Percentiles rank a stretch among this genome's conserved stretches.
Conservation (phyloP, 2,329 filamentous ascomycete species). For the Calonectria crousiana region DNA sequence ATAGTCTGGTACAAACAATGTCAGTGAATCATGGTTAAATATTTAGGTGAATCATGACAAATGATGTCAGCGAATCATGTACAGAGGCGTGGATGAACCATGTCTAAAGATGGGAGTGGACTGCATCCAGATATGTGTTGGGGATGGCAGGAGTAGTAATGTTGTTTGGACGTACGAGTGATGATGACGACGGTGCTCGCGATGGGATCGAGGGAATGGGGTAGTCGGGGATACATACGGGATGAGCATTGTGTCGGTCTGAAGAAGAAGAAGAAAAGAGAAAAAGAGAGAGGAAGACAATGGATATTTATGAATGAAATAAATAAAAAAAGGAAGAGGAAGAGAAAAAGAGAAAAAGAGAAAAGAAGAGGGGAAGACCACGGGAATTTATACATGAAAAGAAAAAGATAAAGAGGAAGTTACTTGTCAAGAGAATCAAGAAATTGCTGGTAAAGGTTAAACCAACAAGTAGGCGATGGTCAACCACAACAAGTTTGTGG, state of each 20-base stretch:
- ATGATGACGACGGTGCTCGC: too few species aligned
- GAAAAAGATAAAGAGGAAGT: not conserved
- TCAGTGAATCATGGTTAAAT: not conserved
- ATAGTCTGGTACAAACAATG: not conserved
- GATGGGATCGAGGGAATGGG: not conserved
- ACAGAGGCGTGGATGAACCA: too few species aligned
- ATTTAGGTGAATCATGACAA: too few species aligned
- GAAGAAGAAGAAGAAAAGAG: not conserved
- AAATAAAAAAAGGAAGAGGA: not conserved
- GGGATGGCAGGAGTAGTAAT: too few species aligned
- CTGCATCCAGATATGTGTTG: too few species aligned
- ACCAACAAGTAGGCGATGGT: not conserved
- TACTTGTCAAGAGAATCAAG: not conserved
- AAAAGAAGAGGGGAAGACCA: not conserved
- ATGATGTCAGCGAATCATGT: too few species aligned
- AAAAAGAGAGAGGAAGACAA: not conserved
- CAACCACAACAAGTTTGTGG: too few species aligned
- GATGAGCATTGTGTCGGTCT: not conserved
- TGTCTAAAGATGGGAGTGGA: too few species aligned
- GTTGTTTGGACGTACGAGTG: too few species aligned
- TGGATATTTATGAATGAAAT: too few species aligned
- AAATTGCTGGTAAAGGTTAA: not conserved
- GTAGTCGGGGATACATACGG: not conserved
- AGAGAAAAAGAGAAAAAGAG: not conserved
- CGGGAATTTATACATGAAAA: too few species aligned